Conservation (phyloP, 179 eudicot species). For the Beta macrorhiza region DNA sequence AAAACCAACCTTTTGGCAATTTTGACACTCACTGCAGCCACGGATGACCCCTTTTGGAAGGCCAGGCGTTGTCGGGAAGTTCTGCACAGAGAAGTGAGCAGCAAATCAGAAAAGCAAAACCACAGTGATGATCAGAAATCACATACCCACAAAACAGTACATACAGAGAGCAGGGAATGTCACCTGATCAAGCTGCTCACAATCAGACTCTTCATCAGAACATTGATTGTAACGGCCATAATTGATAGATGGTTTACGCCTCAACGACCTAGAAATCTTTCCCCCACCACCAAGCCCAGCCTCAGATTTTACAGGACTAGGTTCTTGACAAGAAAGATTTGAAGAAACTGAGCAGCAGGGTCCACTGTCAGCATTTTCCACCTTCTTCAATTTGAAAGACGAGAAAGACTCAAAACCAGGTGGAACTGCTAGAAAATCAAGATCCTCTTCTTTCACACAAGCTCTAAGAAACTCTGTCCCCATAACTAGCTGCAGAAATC, state of each 20-base stretch:
- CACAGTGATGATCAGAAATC: background rate
- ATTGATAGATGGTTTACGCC: slow-evolving; percentile 56
- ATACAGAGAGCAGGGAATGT: slow-evolving; percentile 14
- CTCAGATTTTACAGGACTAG: slow-evolving; percentile 39
- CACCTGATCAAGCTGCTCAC: slow-evolving; percentile 61
- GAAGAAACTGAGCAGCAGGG: slow-evolving; percentile 52
- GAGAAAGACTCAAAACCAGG: slow-evolving; percentile 91
- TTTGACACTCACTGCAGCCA: slow-evolving; percentile 68
- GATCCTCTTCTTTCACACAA: slow-evolving; percentile 64
- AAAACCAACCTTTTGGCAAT: slow-evolving; percentile 77
- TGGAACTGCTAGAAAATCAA: slow-evolving; percentile 79
- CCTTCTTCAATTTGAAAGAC: slow-evolving; percentile 56
- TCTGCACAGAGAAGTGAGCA: slow-evolving; percentile 45
- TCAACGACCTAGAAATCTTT: slow-evolving; percentile 47
- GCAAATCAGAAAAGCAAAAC: background rate
- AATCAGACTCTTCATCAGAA: slow-evolving; percentile 66
- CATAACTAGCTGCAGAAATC: slow-evolving; percentile 48
- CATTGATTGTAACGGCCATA: slow-evolving; percentile 46
- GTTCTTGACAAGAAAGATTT: slow-evolving; percentile 45
- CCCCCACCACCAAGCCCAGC: slow-evolving; percentile 37
- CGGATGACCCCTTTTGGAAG: slow-evolving; percentile 89
- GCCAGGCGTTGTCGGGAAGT: slow-evolving; percentile 38
- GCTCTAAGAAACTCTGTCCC: slow-evolving; percentile 66
- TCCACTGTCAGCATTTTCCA: slow-evolving; percentile 44
- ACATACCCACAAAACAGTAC: background rate